A percentile compares a stretch with the other conserved stretches of the same genome.
Evolutionary conservation across 495 filamentous ascomycete species (phyloP).

Genomic region (Sporormia fimetaria): DNA sequence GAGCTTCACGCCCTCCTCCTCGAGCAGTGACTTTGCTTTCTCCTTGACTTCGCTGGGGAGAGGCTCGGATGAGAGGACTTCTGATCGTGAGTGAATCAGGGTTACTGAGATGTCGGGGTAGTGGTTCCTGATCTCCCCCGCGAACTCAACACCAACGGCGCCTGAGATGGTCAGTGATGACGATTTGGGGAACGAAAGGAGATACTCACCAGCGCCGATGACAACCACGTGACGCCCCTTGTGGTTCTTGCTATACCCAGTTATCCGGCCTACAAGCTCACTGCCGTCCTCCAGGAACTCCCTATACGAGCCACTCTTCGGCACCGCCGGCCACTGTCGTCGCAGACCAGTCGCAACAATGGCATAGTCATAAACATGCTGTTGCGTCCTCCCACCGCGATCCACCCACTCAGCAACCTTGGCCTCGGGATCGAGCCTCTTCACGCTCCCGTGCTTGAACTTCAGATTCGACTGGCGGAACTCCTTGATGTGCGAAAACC

Average conservation of each 20-base stretch:
- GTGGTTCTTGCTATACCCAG: slow-evolving; percentile 28
- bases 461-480: slow-evolving; percentile 42
- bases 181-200: too few species aligned
- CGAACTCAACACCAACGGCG: slow-evolving; percentile 63
- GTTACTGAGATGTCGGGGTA: slow-evolving; percentile 49
- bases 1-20: slow-evolving; percentile 45
- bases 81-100: slow-evolving; percentile 53
- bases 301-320: slow-evolving; percentile 41
- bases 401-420: slow-evolving; percentile 23
- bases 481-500: slow-evolving; percentile 48
- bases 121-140: slow-evolving; percentile 51
- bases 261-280: slow-evolving; percentile 33
- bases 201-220: slow-evolving; percentile 41
- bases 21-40: slow-evolving; percentile 39
- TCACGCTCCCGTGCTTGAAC: slow-evolving; percentile 47
- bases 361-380: slow-evolving; percentile 52
- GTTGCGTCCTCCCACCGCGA: slow-evolving; percentile 22
- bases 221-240: slow-evolving; percentile 43
- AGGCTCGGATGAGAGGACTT: slow-evolving; percentile 54
- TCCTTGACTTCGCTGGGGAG: slow-evolving; percentile 55
- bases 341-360: slow-evolving; percentile 50
- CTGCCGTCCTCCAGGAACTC: slow-evolving; percentile 48
- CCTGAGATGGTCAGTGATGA: slow-evolving; percentile 31
- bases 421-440: slow-evolving; percentile 41
- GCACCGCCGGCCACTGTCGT: slow-evolving; percentile 52